A percentile compares a stretch with the other conserved stretches of the same genome.
Evolutionary conservation across 495 filamentous ascomycete species (phyloP).

Genomic region (Hyaloscypha hepaticicola): DNA sequence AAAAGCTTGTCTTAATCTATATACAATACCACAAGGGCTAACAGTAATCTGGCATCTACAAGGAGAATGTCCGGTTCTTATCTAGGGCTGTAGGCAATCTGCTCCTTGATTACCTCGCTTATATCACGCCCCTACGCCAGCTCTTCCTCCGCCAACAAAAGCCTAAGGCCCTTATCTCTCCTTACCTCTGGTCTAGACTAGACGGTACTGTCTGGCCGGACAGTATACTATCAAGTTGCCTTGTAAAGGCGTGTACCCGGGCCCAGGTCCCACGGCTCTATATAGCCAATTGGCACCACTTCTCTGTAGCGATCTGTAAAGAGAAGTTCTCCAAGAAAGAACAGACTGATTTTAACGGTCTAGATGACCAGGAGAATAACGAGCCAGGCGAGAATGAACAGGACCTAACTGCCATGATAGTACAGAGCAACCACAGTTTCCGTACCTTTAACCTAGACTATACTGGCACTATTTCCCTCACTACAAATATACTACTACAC

Average conservation of each 20-base stretch:
- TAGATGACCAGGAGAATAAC: neutral
- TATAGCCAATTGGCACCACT: constrained; percentile 1
- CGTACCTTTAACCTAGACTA: constrained; percentile 19
- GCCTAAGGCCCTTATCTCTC: constrained; percentile 10
- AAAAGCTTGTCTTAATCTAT: constrained; percentile 16
- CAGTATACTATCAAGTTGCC: constrained; percentile 5
- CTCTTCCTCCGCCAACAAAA: neutral
- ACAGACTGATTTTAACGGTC: constrained; percentile 11
- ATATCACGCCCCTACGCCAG: constrained; percentile 2
- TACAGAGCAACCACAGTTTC: constrained; percentile 12
- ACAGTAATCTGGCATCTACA: too few species aligned
- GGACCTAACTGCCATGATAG: neutral
- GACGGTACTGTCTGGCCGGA: constrained; percentile 9
- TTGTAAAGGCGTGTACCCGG: constrained; percentile 12
- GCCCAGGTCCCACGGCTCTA: constrained; percentile 7
- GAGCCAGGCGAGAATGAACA: neutral
- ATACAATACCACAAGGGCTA: too few species aligned
- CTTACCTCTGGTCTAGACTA: neutral
- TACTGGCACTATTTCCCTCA: constrained; percentile 9
- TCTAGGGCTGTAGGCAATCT: neutral
- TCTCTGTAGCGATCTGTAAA: neutral
- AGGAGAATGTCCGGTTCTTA: neutral
- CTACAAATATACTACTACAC: constrained; percentile 7
- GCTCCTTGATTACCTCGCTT: neutral
- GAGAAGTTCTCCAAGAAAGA: neutral